A percentile compares a stretch with the other conserved stretches of the same genome.
These are phyloP conservation scores for Trematosphaeria pertusa DNA, from an alignment of 2,329 filamentous ascomycete species.

Conservation along the genomic window DNA sequence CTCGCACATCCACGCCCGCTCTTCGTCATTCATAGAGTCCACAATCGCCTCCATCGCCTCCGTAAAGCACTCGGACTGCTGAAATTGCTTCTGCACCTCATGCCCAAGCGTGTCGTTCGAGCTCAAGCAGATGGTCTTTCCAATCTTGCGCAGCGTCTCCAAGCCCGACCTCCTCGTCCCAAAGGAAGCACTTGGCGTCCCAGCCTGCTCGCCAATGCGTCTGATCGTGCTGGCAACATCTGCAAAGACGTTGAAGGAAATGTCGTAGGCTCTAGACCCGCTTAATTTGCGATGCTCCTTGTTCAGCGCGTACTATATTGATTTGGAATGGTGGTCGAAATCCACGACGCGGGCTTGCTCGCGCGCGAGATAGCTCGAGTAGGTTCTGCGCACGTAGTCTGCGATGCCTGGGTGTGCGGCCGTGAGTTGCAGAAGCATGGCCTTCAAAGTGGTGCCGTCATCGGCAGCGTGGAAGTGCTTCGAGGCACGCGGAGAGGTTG, in stretches of 20 bases:
- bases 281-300: not conserved
- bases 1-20: slow-evolving; percentile 12
- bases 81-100: slow-evolving; percentile 6
- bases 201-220: slow-evolving; percentile 3
- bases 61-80: too few relatives aligned
- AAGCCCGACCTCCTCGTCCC: slow-evolving; percentile 9
- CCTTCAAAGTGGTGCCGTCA: not conserved
- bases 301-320: slow-evolving; percentile 5
- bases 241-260: not conserved
- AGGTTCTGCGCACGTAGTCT: not conserved
- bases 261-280: slow-evolving; percentile 6
- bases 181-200: not conserved
- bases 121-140: slow-evolving; percentile 10
- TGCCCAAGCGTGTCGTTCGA: not conserved
- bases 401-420: not conserved
- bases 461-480: not conserved
- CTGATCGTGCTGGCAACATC: not conserved
- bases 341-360: slow-evolving; percentile 1
- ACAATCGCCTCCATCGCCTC: slow-evolving; percentile 6
- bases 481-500: not conserved
- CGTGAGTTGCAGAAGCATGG: not conserved
- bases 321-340: slow-evolving; percentile 8
- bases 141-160: slow-evolving; percentile 13
- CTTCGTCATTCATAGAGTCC: not conserved
- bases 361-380: too few relatives aligned